A percentile compares a stretch with the other conserved stretches of the same genome.
phyloP scores from a whole-genome alignment of 139 green algal genomes.

The Coelastrella sp. region DNA sequence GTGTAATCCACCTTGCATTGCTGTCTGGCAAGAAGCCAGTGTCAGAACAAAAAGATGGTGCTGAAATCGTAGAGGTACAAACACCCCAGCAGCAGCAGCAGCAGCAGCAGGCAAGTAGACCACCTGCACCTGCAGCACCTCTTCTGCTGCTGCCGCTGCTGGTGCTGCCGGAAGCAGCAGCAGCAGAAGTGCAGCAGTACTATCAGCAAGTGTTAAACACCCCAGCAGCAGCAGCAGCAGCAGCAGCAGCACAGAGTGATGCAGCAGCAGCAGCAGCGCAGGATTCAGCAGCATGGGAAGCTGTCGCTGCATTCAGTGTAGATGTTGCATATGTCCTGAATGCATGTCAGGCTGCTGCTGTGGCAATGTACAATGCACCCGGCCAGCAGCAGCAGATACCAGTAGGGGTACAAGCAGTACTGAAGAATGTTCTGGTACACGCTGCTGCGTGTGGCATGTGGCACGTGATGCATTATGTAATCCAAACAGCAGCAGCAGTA shows the following conservation, averaged over 20 bases:
- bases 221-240: no score
- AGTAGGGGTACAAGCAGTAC: neutral
- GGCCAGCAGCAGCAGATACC: neutral
- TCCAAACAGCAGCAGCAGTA: neutral
- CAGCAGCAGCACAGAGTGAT: no score
- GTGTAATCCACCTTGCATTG: neutral
- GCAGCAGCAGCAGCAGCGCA: no score
- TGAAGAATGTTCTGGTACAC: neutral
- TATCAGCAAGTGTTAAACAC: neutral
- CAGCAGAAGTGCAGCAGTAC: neutral
- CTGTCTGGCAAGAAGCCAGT: neutral
- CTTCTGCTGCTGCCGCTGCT: neutral
- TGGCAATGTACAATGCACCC: neutral
- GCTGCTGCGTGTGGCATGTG: neutral
- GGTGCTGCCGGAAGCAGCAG: neutral
- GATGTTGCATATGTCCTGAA: no score
- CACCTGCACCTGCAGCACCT: neutral
- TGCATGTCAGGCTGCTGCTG: neutral
- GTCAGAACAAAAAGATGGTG: neutral
- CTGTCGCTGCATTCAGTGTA: no score
- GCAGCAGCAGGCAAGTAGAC: no score
- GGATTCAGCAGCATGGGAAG: no score
- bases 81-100: neutral
- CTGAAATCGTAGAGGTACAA: neutral
- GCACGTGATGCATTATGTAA: neutral